These are phyloP conservation scores for Elymus sibiricus DNA, from an alignment of 176 grass and related monocot species.

Conservation along the genomic window DNA sequence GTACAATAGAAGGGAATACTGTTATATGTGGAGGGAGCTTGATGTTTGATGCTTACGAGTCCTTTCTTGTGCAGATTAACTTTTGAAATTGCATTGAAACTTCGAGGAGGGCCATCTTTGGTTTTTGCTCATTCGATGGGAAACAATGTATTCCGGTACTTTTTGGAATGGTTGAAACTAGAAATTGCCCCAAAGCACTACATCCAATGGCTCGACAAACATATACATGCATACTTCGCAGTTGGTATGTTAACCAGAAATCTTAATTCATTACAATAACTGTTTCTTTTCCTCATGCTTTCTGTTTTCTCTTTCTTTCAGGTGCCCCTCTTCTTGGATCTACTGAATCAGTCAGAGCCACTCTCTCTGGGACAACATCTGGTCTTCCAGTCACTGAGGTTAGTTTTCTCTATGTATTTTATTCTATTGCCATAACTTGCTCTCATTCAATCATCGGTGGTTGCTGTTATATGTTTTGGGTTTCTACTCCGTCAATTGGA, in stretches of 20 bases:
- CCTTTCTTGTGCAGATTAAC: conserved; percentile 62
- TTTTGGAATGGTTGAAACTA: conserved; percentile 96
- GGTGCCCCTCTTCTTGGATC: conserved; percentile 91
- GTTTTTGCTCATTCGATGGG: conserved; percentile 99
- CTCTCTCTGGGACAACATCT: conserved; percentile 75
- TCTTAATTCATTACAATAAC: conserved; percentile 6
- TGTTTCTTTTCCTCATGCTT: background rate
- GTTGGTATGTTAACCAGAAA: conserved; percentile 56
- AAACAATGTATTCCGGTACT: conserved; percentile 96
- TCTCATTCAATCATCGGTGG: background rate
- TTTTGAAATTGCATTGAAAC: conserved; percentile 87
- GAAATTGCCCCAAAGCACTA: conserved; percentile 93
- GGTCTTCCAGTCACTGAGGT: conserved; percentile 94
- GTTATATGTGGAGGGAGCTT: conserved; percentile 11
- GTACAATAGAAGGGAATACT: background rate
- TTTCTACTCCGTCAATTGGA: background rate
- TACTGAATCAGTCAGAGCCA: conserved; percentile 62
- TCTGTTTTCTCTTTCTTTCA: conserved; percentile 30
- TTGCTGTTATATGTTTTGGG: background rate
- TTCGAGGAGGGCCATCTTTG: conserved; percentile 87
- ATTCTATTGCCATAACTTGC: conserved; percentile 12
- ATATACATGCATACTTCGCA: conserved; percentile 95
- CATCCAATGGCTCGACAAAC: conserved; percentile 82
- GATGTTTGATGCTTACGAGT: conserved; percentile 22
- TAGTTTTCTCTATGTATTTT: conserved; percentile 17